Percentiles rank a stretch among this genome's conserved stretches.
These are phyloP conservation scores for Epichloe brachyelytri DNA, from an alignment of 2,329 filamentous ascomycete species.

Conservation along the genomic window DNA sequence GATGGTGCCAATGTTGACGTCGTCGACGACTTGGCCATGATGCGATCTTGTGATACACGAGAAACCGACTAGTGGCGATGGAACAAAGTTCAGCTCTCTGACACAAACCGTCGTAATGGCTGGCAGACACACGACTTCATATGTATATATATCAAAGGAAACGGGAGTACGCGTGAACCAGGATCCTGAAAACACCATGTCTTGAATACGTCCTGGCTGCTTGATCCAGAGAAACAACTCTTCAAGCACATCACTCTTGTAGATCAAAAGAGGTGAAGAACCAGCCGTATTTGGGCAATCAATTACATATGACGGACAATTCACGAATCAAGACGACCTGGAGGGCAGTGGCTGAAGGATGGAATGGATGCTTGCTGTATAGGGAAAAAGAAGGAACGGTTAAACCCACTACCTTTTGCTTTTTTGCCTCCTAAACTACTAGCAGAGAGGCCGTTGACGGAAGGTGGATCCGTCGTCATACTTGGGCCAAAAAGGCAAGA, in stretches of 20 bases:
- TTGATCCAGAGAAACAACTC: conserved; percentile 1
- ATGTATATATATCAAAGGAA: too few relatives aligned
- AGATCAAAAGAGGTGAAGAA: neutral
- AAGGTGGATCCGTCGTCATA: neutral
- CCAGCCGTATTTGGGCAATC: neutral
- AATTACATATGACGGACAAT: neutral
- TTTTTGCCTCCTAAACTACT: too few relatives aligned
- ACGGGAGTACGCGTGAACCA: too few relatives aligned
- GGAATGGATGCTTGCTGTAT: neutral
- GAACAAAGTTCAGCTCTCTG: too few relatives aligned
- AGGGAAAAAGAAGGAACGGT: neutral
- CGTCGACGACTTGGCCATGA: neutral
- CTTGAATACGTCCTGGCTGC: conserved; percentile 4
- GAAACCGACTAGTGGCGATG: too few relatives aligned
- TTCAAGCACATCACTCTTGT: neutral
- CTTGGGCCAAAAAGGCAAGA: neutral
- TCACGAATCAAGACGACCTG: neutral
- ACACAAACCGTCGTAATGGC: too few relatives aligned
- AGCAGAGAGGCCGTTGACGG: neutral
- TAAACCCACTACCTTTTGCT: too few relatives aligned
- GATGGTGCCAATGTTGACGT: neutral
- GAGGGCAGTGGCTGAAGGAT: neutral
- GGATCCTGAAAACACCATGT: neutral
- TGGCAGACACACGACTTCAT: too few relatives aligned
- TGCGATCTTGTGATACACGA: neutral